These are phyloP conservation scores for Calocybe gambosa DNA, from an alignment of 1,284 basidiomycete genomes.

Conservation along the genomic window DNA sequence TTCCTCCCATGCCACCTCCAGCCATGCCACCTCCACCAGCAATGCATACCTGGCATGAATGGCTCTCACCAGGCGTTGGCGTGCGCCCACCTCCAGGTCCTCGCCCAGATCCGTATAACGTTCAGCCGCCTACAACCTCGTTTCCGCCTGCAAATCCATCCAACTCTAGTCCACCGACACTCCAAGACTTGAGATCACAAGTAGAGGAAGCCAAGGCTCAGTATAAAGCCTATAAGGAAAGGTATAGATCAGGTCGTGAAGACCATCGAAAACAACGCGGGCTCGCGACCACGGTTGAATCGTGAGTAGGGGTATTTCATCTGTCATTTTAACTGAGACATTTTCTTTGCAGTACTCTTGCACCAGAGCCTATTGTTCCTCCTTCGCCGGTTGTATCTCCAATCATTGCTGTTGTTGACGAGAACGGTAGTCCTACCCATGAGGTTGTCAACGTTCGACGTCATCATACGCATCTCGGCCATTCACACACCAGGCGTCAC, in stretches of 20 bases:
- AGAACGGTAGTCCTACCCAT: slow-evolving; percentile 51
- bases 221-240: slow-evolving; percentile 66
- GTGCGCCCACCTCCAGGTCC: neutral
- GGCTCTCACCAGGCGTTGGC: slow-evolving; percentile 6
- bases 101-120: neutral
- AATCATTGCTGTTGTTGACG: slow-evolving; percentile 49
- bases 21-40: slow-evolving; percentile 5
- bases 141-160: slow-evolving; percentile 14
- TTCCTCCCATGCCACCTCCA: slow-evolving; percentile 11
- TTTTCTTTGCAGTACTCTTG: neutral
- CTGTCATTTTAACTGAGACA: neutral
- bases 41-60: slow-evolving; percentile 6
- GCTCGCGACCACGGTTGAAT: slow-evolving; percentile 11
- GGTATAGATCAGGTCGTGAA: slow-evolving; percentile 54
- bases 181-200: slow-evolving; percentile 46
- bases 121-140: slow-evolving; percentile 1
- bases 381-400: slow-evolving; percentile 11
- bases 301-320: slow-evolving; percentile 11
- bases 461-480: slow-evolving; percentile 33
- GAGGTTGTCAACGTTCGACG: slow-evolving; percentile 50
- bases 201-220: slow-evolving; percentile 61
- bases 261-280: slow-evolving; percentile 40
- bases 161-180: slow-evolving; percentile 19
- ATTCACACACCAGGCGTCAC: slow-evolving; percentile 23
- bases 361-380: slow-evolving; percentile 1